A percentile compares a stretch with the other conserved stretches of the same genome.
These are phyloP conservation scores for Calonectria fujianensis DNA, from an alignment of 2,329 filamentous ascomycete species.

Conservation along the genomic window DNA sequence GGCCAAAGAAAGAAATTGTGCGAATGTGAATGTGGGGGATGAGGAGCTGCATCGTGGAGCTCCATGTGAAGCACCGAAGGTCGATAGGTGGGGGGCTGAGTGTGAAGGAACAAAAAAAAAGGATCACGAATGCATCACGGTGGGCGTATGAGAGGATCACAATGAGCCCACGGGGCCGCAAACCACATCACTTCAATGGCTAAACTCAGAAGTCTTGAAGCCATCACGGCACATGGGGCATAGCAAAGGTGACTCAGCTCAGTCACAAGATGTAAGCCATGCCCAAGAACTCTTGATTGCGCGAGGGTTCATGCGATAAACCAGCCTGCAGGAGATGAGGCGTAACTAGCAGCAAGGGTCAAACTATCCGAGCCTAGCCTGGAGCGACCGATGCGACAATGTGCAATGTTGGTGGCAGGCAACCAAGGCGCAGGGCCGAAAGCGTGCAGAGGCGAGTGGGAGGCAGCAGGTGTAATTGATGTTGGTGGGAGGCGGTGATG, in stretches of 20 bases:
- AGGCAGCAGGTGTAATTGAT: conserved; percentile 1
- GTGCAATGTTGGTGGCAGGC: conserved; percentile 16
- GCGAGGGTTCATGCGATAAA: conserved; percentile 22
- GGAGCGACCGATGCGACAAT: conserved; percentile 4
- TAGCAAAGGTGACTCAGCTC: conserved; percentile 14
- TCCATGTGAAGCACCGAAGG: conserved; percentile 37
- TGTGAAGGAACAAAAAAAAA: neutral
- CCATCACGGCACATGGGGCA: conserved; percentile 9
- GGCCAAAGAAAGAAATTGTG: conserved; percentile 37
- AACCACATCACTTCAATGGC: conserved; percentile 15
- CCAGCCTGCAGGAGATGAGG: conserved; percentile 22
- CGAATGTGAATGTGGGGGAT: conserved; percentile 52
- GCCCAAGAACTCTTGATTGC: neutral
- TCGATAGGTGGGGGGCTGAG: conserved; percentile 41
- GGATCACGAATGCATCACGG: conserved; percentile 22
- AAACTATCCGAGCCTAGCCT: conserved; percentile 12
- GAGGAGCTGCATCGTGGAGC: conserved; percentile 35
- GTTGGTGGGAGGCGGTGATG: conserved; percentile 4
- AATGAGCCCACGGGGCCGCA: conserved; percentile 27
- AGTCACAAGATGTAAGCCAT: conserved; percentile 28
- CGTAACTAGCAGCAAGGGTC: conserved; percentile 17
- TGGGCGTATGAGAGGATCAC: conserved; percentile 10
- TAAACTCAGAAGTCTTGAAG: conserved; percentile 13
- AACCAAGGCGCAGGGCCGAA: conserved; percentile 16
- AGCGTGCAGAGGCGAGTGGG: conserved; percentile 21